Evolutionary conservation across 2,329 filamentous ascomycete species (phyloP), one percentile per base, ranked within the genome.

Genomic region (Epichloe bromicola): DNA sequence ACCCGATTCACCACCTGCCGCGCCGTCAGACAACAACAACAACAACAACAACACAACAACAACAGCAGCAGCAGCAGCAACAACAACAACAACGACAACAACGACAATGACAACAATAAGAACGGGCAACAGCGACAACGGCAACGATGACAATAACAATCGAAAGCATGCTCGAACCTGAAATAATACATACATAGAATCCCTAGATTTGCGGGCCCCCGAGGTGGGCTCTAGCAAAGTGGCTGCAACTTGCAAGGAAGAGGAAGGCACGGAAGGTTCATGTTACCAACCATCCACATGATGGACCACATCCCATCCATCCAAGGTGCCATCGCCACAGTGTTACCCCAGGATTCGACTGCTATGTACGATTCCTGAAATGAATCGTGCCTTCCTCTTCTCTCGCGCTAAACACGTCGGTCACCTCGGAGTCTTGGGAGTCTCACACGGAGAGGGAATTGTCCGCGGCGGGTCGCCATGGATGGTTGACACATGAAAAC

Each of bases 401-500:
- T 39, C 12, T n/a, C n/a, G 47, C 39, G n/a, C 37, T 38, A 30
- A 10, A 30, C 26, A 42, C 15, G 6, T 34, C 26, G 43, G 20
- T 40, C 46, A 47, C 48, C n/a, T 17, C 19, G 20, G 15, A 15
- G 5, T n/a, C 37, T 30, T 30, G 26, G 26, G 8, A 30, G 26
- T 8, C 8, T 30, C 26, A 3, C 40, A 23, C 40, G 19, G 3
- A 45, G 15, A 30, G 36, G 53, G 46, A 42, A 39, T 42, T 45
- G 41, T 48, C 41, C 39, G 41, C 50, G 46, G 55, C 48, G 52
- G 48, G 46, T 38, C 37, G 37, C 37, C 23, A 15, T 50, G 49
- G 45, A 34, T 20, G 42, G 33, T 53, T 57, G 56, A 56, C 56
- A 58, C 56, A 54, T 56, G 37, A 48, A 54, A 55, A 58, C 48